phyloP scores from a whole-genome alignment of 305 asterid species.

The Fraxinus paxiana region DNA sequence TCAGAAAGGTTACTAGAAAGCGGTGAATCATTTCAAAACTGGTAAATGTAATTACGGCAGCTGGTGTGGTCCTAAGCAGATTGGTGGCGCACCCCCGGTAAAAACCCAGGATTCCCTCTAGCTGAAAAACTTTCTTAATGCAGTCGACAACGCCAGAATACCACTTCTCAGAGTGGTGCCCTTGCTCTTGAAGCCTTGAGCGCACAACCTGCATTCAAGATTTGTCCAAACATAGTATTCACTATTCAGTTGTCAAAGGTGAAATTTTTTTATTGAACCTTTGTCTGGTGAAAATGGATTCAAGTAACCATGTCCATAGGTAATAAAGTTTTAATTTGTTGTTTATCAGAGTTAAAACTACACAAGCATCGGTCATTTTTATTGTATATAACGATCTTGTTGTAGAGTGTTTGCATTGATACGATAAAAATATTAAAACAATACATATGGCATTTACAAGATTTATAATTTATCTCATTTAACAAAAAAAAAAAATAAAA shows the following conservation, averaged over 20 bases:
- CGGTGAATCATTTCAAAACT: conserved; percentile 96
- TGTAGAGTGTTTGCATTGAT: too few relatives aligned
- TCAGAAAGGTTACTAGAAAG: conserved; percentile 64
- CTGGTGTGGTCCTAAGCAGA: conserved; percentile 83
- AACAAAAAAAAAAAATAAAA: background rate
- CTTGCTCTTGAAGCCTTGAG: conserved; percentile 94
- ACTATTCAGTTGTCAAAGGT: background rate
- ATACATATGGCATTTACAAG: background rate
- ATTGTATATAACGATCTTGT: background rate
- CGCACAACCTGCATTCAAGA: conserved; percentile 68
- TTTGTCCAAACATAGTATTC: background rate
- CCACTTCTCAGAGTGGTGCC: conserved; percentile 72
- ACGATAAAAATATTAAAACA: background rate
- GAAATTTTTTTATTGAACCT: background rate
- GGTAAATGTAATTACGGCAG: conserved; percentile 93
- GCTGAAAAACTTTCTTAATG: conserved; percentile 63
- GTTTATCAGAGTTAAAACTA: background rate
- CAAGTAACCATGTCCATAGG: background rate
- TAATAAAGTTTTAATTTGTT: background rate
- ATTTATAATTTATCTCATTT: background rate
- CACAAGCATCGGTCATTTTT: background rate
- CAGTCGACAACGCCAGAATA: conserved; percentile 78
- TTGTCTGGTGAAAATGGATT: background rate
- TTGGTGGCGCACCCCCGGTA: conserved; percentile 91
- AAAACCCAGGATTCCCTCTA: conserved; percentile 73